Percentiles rank a stretch among this genome's conserved stretches.
Conservation (phyloP, 139 green algal species). For the Closterium sp. region DNA sequence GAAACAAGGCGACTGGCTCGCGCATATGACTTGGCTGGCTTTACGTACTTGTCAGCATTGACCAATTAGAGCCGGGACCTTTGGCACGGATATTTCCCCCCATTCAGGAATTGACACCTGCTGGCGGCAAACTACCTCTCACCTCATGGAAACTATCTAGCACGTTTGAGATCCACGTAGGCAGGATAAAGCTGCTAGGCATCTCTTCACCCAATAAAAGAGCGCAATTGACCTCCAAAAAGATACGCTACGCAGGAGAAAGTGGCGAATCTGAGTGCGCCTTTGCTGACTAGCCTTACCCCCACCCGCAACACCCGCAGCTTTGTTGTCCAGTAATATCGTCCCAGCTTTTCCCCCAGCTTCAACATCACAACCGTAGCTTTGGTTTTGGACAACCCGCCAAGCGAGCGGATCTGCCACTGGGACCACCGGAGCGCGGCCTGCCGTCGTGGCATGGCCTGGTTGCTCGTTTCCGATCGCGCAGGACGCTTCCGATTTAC, state of each 20-base stretch:
- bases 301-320: background rate
- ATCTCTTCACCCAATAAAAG: background rate
- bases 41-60: background rate
- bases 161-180: background rate
- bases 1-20: background rate
- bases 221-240: background rate
- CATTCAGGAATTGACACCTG: background rate
- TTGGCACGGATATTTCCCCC: background rate
- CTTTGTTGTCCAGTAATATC: background rate
- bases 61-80: background rate
- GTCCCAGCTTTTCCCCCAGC: background rate
- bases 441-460: background rate
- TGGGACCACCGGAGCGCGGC: background rate
- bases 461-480: background rate
- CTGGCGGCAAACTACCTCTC: background rate
- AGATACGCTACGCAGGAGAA: background rate
- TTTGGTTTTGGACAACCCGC: background rate
- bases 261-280: background rate
- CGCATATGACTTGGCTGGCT: background rate
- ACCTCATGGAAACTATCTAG: background rate
- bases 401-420: background rate
- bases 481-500: background rate
- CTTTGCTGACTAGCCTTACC: background rate
- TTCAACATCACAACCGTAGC: background rate
- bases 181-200: background rate